phyloP scores from a whole-genome alignment of 805 yeast genomes.

The Metschnikowia anglica region DNA sequence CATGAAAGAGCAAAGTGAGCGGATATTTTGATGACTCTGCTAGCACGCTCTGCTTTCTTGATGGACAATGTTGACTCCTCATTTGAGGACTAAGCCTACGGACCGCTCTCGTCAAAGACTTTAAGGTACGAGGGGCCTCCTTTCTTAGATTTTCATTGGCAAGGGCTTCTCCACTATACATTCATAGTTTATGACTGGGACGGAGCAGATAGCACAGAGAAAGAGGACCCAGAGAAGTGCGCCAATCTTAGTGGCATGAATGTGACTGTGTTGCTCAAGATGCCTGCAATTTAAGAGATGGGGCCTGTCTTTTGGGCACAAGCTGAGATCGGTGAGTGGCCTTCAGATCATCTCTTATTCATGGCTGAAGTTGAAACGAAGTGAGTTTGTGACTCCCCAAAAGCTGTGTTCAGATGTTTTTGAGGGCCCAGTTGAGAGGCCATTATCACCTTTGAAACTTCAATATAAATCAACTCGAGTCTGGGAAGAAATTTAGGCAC shows the following conservation, averaged over 20 bases:
- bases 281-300: background rate
- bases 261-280: background rate
- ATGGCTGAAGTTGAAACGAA: background rate
- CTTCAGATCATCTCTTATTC: background rate
- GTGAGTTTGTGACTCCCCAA: background rate
- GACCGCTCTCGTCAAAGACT: background rate
- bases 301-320: background rate
- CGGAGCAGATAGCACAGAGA: background rate
- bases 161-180: background rate
- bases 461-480: no score
- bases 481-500: no score
- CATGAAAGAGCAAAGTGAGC: background rate
- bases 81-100: background rate
- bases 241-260: background rate
- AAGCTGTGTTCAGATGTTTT: no score
- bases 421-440: no score
- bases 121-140: slow-evolving; percentile 11
- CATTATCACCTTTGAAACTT: no score
- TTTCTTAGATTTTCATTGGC: background rate
- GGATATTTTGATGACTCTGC: background rate
- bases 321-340: background rate
- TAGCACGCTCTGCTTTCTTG: background rate
- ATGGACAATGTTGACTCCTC: background rate
- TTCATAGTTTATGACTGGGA: background rate
- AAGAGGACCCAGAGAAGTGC: background rate